Percentiles rank a stretch among this genome's conserved stretches.
Evolutionary conservation across 2,329 filamentous ascomycete species (phyloP).

Genomic region (Myrmaecium sp.): DNA sequence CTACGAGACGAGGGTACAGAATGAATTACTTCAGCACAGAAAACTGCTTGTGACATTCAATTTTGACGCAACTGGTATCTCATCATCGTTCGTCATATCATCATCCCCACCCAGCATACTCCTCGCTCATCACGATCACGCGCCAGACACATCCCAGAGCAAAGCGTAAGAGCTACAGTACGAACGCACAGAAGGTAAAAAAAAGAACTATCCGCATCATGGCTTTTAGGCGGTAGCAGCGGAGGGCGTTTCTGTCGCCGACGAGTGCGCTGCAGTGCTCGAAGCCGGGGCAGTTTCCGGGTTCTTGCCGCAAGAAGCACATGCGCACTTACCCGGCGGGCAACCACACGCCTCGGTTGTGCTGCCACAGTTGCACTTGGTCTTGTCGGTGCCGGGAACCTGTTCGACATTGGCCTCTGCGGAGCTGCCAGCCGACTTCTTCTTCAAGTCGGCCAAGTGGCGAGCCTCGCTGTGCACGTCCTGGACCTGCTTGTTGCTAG

Average conservation of each 20-base stretch:
- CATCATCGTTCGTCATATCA: too few relatives aligned
- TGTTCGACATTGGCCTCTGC: conserved; percentile 24
- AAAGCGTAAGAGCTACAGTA: too few relatives aligned
- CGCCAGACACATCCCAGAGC: too few relatives aligned
- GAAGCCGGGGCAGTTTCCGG: conserved; percentile 6
- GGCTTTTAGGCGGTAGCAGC: too few relatives aligned
- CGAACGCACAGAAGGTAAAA: too few relatives aligned
- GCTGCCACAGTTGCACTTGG: conserved; percentile 31
- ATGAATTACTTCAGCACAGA: too few relatives aligned
- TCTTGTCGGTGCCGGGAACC: conserved; percentile 23
- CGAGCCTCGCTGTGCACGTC: conserved; percentile 88
- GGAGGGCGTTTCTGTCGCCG: not conserved
- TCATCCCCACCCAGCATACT: too few relatives aligned
- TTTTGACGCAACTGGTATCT: too few relatives aligned
- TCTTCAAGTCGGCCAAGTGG: conserved; percentile 78
- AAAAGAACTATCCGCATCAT: too few relatives aligned
- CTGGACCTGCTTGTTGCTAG: conserved; percentile 72
- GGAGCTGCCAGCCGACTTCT: conserved; percentile 23
- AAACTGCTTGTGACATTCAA: too few relatives aligned
- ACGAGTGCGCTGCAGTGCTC: conserved; percentile 1
- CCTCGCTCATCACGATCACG: too few relatives aligned
- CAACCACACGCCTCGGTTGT: conserved; percentile 27
- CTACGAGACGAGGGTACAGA: too few relatives aligned
- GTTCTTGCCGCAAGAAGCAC: conserved; percentile 30
- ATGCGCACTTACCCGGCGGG: conserved; percentile 29